Conservation (phyloP, 441 rosid species). For the Breynia disticha region DNA sequence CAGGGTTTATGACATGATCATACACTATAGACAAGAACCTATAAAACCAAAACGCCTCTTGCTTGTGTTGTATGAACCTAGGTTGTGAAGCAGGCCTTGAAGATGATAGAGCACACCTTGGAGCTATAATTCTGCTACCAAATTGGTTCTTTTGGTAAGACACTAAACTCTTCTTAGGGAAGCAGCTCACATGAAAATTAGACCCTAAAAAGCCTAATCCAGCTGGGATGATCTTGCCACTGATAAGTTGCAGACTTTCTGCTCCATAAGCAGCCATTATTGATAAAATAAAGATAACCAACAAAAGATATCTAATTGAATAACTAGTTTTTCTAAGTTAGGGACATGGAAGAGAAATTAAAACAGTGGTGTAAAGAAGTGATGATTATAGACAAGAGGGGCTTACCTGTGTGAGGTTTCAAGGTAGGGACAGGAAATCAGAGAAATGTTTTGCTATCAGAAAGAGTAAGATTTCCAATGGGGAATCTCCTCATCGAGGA, state of each 20-base stretch:
- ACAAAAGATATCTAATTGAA: not conserved
- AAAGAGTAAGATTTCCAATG: too few species aligned
- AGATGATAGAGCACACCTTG: conserved; percentile 57
- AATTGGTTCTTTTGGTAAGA: conserved; percentile 15
- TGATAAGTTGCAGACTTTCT: conserved; percentile 29
- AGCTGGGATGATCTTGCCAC: conserved; percentile 25
- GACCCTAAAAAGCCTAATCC: conserved; percentile 33
- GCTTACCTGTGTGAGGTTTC: too few species aligned
- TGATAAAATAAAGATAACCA: not conserved
- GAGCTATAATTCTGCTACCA: conserved; percentile 21
- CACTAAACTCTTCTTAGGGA: conserved; percentile 25
- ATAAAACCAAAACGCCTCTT: conserved; percentile 97
- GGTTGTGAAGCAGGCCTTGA: conserved; percentile 93
- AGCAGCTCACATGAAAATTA: conserved; percentile 28
- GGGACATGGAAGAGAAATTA: too few species aligned
- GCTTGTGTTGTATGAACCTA: conserved; percentile 92
- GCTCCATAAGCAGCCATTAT: conserved; percentile 70
- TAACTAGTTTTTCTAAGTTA: too few species aligned
- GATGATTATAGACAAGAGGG: too few species aligned
- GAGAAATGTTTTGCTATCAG: too few species aligned
- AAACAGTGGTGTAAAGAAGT: too few species aligned
- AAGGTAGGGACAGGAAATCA: too few species aligned
- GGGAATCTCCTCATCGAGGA: too few species aligned
- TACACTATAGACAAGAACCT: conserved; percentile 84
- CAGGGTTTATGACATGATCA: conserved; percentile 85